phyloP scores from a whole-genome alignment of 148 eudicot species.

The Rhododendron williamsianum region DNA sequence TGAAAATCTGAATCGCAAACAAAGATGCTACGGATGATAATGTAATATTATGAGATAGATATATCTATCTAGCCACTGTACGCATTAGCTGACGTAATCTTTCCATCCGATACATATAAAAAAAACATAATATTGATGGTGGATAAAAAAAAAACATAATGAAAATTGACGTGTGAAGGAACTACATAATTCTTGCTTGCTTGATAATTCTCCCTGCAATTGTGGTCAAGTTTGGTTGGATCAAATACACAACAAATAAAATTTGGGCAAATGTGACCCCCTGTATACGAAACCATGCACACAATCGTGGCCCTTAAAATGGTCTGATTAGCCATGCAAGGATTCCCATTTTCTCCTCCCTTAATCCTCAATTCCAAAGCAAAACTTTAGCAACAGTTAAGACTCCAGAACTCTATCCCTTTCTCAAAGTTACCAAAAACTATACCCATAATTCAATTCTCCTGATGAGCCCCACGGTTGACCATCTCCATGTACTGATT shows the following conservation, averaged over 20 bases:
- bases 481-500: constrained; percentile 73
- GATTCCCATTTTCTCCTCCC: not conserved
- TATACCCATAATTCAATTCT: not conserved
- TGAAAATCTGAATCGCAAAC: not conserved
- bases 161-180: not conserved
- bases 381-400: not conserved
- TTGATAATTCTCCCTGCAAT: not conserved
- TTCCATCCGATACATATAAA: not conserved
- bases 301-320: not conserved
- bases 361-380: not conserved
- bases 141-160: no score
- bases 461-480: constrained; percentile 44
- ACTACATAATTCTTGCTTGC: not conserved
- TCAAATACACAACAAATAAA: not conserved
- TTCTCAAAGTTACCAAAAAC: not conserved
- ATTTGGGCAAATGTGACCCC: not conserved
- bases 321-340: not conserved
- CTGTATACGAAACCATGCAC: not conserved
- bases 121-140: not conserved
- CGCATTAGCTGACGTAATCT: not conserved
- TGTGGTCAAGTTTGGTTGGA: not conserved
- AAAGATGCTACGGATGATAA: not conserved
- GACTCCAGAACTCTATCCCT: not conserved
- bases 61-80: no score
- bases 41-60: not conserved